Base-by-base conservation (phyloP, 768 basidiomycete genomes). In the Serpula lacrymans region DNA sequence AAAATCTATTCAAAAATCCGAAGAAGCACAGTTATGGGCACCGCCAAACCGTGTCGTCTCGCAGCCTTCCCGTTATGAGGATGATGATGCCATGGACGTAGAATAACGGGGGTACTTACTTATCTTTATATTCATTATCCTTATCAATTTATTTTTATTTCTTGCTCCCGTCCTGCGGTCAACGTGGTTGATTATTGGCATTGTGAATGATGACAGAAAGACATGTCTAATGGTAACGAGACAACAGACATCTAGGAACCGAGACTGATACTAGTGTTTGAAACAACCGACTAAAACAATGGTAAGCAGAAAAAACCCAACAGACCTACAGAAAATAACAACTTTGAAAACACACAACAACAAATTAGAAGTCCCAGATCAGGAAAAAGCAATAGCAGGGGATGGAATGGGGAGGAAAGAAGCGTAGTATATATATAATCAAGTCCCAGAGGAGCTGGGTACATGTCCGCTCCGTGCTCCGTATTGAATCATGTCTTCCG, bases 51-150 rank as follows among this genome's bases (percentile, higher is more conserved):
- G 3, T 38, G 22, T 26, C 23, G 22, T 22, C 20, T 21, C 16
- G 24, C 36, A 17, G 14, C 37, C 6, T 12, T 20, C 39, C 2
- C 37, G n/a, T 32, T 37, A 5, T 30, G 27, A 33, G 1, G 51
- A 49, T 45, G 69, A 70, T 16, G 69, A 76, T 58, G 71, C 68
- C 21, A 80, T 80, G 78, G 77, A 81, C 45, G 58, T 78, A 18
- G 78, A 78, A 37, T 48, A 34, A 37, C 36, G n/a, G 34, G 37
- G 37, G 53, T 46, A 42, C 37, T 34, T 23, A 30, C 23, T 46
- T 27, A 43, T 44, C 46, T 41, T 46, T 36, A 44, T 47, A 30
- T 42, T 43, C 33, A 46, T 40, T 47, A 41, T 34, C 31, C 36
- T 23, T 35, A 24, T 41, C 12, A 25, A 23, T 33, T 24, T 14